A percentile compares a stretch with the other conserved stretches of the same genome.
Evolutionary conservation across 768 basidiomycete species (phyloP).

Genomic region (Cyclocybe aegerita): DNA sequence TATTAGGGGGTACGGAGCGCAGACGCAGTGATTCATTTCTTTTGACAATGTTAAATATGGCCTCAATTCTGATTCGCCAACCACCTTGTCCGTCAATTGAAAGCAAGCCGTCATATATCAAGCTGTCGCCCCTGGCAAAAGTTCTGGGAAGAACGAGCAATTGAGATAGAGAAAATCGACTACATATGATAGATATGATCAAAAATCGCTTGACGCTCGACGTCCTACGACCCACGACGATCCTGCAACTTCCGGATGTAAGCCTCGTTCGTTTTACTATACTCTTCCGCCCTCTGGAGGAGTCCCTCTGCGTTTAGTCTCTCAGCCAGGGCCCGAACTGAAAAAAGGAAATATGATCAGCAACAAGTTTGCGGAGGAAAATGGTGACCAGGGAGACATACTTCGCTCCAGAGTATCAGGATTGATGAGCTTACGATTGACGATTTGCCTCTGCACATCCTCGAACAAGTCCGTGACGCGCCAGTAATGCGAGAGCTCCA

Average conservation of each 20-base stretch:
- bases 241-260: slow-evolving; percentile 14
- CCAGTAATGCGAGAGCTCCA: slow-evolving; percentile 28
- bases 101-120: too few species aligned
- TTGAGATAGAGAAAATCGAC: too few species aligned
- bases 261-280: slow-evolving; percentile 22
- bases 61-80: too few species aligned
- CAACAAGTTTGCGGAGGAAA: too few species aligned
- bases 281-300: slow-evolving; percentile 23
- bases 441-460: slow-evolving; percentile 26
- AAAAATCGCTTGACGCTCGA: too few species aligned
- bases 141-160: too few species aligned
- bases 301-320: slow-evolving; percentile 17
- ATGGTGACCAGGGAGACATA: slow-evolving; percentile 11
- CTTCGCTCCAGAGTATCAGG: slow-evolving; percentile 27
- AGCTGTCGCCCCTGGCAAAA: too few species aligned
- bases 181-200: too few species aligned
- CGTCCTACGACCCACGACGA: not conserved
- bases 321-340: slow-evolving; percentile 25
- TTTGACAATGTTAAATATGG: too few species aligned
- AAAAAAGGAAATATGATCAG: not conserved
- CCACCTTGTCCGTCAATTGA: too few species aligned
- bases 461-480: slow-evolving; percentile 20
- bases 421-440: slow-evolving; percentile 22
- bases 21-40: slow-evolving; percentile 66
- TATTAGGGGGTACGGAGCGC: slow-evolving; percentile 87